Evolutionary conservation across 176 grass and related monocot genomes (phyloP).

Genomic region (Oryza longistaminata): DNA sequence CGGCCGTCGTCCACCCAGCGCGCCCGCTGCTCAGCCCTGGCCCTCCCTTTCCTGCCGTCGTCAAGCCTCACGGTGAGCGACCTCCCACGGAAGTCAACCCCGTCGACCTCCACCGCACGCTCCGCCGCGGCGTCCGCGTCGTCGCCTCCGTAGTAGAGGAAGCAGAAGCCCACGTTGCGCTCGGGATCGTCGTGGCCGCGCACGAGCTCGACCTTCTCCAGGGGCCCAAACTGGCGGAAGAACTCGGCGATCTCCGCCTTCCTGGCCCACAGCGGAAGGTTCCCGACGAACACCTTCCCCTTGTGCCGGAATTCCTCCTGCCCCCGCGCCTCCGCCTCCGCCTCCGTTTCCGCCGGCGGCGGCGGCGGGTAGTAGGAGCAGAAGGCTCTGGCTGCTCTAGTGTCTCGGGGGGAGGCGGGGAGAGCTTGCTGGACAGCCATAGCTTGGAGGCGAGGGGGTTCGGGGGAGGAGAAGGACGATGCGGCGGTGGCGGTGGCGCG

Average conservation of each 20-base stretch:
- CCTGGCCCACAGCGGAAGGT: constrained; percentile 67
- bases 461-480: neutral
- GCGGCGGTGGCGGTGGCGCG: neutral
- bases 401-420: constrained; percentile 46
- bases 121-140: constrained; percentile 51
- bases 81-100: constrained; percentile 79
- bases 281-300: constrained; percentile 87
- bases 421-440: constrained; percentile 85
- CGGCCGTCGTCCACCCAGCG: constrained; percentile 49
- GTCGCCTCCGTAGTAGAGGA: constrained; percentile 71
- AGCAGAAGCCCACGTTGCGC: constrained; percentile 90
- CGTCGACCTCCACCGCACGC: constrained; percentile 73
- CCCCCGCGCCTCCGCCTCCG: neutral
- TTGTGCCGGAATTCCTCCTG: constrained; percentile 57
- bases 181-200: constrained; percentile 70
- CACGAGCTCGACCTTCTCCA: constrained; percentile 83
- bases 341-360: neutral
- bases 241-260: constrained; percentile 81
- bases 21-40: constrained; percentile 66
- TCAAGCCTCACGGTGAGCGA: constrained; percentile 78
- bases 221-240: constrained; percentile 86
- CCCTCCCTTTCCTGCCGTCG: constrained; percentile 68
- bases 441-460: constrained; percentile 82
- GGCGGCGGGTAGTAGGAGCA: neutral
- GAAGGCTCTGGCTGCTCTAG: neutral